Evolutionary conservation across 768 basidiomycete genomes (phyloP), one percentile per base, ranked within the genome.

Genomic region (Mycena rebaudengoi): DNA sequence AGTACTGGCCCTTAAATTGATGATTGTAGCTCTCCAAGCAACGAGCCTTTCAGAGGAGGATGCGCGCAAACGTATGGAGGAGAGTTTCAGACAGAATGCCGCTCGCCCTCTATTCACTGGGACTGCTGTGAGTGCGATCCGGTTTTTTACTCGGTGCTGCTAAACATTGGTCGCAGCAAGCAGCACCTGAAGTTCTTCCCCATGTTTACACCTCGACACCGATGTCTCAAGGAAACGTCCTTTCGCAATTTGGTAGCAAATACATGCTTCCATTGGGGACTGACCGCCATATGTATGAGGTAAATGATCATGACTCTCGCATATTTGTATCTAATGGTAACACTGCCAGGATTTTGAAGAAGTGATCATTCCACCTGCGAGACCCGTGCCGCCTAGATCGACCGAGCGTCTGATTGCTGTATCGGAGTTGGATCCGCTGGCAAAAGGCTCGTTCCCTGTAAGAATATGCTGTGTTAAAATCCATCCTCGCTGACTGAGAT

Each of bases 181-280:
- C 82, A 43, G 80, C 79, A 4, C 80, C 86, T 3, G 90, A 93
- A 72, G 73, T 85, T 35, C 84, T 94, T 18, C 98, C 98, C 0
- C 90, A 99, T 79, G 91, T 99, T 12, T 99, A 97, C 74, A 89
- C 91, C 10, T 88, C 95, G 5, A 80, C 85, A 23, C 78, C 82
- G 4, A 77, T 85, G 44, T 73, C 75, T 5, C 84, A 89, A 65
- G 88, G 91, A 2, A 89, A 86, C 69, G 78, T 89, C 11, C 74
- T 95, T 13, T 92, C 92, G 1, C 83, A 89, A 67, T 78, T 86
- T 59, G 95, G 96, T 11, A 89, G 83, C 56, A 91, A 89, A 69
- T 93, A 94, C 71, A 81, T 89, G 72, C 76, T 99, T 49, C 98
- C 98, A 1, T 63, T 93, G 1, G 98, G 95, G 1, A 98, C 96